phyloP scores from a whole-genome alignment of 805 yeast species.

The Wickerhamiella shivajii region DNA sequence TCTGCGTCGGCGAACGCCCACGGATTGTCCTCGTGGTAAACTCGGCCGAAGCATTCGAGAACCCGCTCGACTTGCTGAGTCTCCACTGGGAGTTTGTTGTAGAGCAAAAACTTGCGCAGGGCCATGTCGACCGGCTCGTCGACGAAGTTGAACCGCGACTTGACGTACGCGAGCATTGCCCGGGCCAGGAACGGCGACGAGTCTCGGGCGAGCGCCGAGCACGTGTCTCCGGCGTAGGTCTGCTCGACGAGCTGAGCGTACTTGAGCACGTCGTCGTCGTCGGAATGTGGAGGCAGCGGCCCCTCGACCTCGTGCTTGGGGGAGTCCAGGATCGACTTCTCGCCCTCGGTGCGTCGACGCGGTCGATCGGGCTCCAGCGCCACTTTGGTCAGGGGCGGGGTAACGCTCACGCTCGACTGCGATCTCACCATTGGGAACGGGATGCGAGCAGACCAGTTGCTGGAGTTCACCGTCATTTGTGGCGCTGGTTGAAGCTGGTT shows the following conservation, averaged over 20 bases:
- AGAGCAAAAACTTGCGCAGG: conserved; percentile 42
- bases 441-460: too few relatives aligned
- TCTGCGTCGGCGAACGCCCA: conserved; percentile 29
- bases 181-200: conserved; percentile 5
- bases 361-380: not conserved
- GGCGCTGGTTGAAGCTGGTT: too few relatives aligned
- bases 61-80: conserved; percentile 65
- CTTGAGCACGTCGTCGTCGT: not conserved
- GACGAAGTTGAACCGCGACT: conserved; percentile 33
- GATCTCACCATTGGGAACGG: conserved; percentile 8
- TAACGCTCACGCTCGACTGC: too few relatives aligned
- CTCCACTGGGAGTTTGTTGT: conserved; percentile 50
- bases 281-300: conserved; percentile 4
- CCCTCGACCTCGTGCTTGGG: not conserved
- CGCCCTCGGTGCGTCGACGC: not conserved
- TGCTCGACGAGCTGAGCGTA: conserved; percentile 2
- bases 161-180: conserved; percentile 16
- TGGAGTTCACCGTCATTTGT: too few relatives aligned
- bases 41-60: conserved; percentile 39
- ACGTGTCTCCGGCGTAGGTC: conserved; percentile 8
- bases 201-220: conserved; percentile 15
- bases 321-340: not conserved
- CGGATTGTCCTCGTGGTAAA: conserved; percentile 34
- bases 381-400: conserved; percentile 4
- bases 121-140: conserved; percentile 53